Percentiles rank a stretch among this genome's conserved stretches.
phyloP scores from a whole-genome alignment of 768 basidiomycete species.

The Collybia sordida region DNA sequence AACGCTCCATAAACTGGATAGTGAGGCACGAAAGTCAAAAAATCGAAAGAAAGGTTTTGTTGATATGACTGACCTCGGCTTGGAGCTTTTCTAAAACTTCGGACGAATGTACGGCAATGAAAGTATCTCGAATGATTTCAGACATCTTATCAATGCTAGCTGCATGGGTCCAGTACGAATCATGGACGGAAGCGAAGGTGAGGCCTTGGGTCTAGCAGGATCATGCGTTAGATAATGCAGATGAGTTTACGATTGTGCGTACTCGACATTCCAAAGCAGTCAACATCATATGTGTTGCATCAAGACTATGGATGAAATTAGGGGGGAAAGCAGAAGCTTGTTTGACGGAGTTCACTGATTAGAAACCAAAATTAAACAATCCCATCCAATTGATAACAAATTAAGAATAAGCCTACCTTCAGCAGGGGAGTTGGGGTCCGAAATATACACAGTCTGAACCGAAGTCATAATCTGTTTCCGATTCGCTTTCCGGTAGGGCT shows the following conservation, averaged over 20 bases:
- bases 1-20: slow-evolving; percentile 70
- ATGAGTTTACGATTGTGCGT: slow-evolving; percentile 2
- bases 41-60: not conserved
- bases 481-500: slow-evolving; percentile 86
- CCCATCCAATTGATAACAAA: not conserved
- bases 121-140: slow-evolving; percentile 85
- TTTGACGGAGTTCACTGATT: slow-evolving; percentile 72
- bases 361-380: slow-evolving; percentile 4
- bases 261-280: slow-evolving; percentile 90
- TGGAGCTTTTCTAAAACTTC: slow-evolving; percentile 76
- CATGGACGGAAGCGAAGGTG: slow-evolving; percentile 94
- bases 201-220: slow-evolving; percentile 59
- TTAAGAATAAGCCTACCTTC: slow-evolving; percentile 45
- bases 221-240: slow-evolving; percentile 4
- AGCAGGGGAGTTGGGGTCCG: slow-evolving; percentile 76
- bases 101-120: slow-evolving; percentile 88
- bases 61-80: slow-evolving; percentile 57
- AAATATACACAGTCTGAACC: slow-evolving; percentile 85
- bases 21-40: slow-evolving; percentile 5
- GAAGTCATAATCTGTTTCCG: slow-evolving; percentile 83
- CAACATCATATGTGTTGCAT: slow-evolving; percentile 98
- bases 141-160: slow-evolving; percentile 87
- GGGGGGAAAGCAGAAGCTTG: slow-evolving; percentile 98
- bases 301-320: slow-evolving; percentile 96
- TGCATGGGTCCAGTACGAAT: slow-evolving; percentile 99